Conservation (phyloP, 371 early-diverging fungal species). For the Fennellomyces sp. region DNA sequence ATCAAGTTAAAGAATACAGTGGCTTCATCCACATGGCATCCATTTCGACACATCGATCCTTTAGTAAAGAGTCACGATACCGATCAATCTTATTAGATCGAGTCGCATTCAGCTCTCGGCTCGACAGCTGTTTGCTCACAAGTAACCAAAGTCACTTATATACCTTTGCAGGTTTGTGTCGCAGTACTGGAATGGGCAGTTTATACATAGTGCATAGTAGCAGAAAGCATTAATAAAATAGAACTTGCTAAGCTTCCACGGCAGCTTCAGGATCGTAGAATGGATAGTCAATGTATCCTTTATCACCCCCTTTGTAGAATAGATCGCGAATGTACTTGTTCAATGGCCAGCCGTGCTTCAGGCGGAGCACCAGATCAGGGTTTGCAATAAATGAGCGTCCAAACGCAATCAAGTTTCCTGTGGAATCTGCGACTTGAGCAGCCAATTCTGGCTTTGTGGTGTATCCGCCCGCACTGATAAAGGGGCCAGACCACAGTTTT, state of each 20-base stretch:
- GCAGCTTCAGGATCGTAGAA: constrained; percentile 14
- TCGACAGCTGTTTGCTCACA: no score
- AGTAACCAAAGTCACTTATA: no score
- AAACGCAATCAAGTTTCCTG: constrained; percentile 30
- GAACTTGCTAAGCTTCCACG: neutral
- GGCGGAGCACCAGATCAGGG: constrained; percentile 33
- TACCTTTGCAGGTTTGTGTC: no score
- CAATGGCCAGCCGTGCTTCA: constrained; percentile 23
- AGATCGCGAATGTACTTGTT: constrained; percentile 28
- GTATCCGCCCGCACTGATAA: constrained; percentile 31
- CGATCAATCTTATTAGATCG: no score
- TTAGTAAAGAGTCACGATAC: no score
- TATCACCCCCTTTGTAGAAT: constrained; percentile 19
- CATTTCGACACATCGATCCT: no score
- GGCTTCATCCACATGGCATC: no score
- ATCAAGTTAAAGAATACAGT: no score
- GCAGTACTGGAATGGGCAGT: no score
- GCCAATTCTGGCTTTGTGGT: constrained; percentile 20
- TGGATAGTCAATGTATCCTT: constrained; percentile 37
- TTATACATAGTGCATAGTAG: no score
- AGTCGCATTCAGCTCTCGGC: no score
- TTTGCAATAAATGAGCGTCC: constrained; percentile 42
- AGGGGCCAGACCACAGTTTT: constrained; percentile 29
- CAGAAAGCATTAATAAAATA: no score
- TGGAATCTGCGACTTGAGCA: constrained; percentile 20